Percentiles rank a stretch among this genome's conserved stretches.
phyloP scores from a whole-genome alignment of 495 filamentous ascomycete genomes.

The Amniculicola lignicola region DNA sequence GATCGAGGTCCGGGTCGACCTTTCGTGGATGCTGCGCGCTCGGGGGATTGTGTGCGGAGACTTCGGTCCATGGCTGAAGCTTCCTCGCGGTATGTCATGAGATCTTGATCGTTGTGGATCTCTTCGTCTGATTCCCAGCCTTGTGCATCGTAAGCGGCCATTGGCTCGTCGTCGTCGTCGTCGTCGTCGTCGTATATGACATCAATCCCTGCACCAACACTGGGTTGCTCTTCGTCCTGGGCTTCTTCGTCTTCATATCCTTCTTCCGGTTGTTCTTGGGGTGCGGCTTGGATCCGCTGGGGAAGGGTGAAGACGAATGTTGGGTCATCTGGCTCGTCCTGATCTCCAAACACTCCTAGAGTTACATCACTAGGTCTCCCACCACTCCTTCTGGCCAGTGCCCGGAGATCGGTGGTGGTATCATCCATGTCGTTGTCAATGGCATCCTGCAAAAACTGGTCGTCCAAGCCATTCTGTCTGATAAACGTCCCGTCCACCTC shows the following conservation, averaged over 20 bases:
- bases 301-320: constrained; percentile 35
- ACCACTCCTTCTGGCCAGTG: constrained; percentile 29
- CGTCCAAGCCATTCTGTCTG: constrained; percentile 28
- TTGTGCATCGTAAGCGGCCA: background rate
- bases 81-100: constrained; percentile 31
- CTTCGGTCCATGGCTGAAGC: constrained; percentile 31
- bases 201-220: background rate
- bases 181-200: constrained; percentile 16
- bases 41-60: constrained; percentile 14
- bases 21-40: constrained; percentile 30
- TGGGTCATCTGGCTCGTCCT: constrained; percentile 32
- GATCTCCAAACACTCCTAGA: constrained; percentile 23
- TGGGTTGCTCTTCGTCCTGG: constrained; percentile 39
- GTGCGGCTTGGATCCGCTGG: constrained; percentile 16
- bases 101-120: constrained; percentile 14
- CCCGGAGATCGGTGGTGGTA: constrained; percentile 34
- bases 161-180: constrained; percentile 26
- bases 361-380: constrained; percentile 30
- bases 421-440: constrained; percentile 47
- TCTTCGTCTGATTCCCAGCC: constrained; percentile 27
- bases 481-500: constrained; percentile 47
- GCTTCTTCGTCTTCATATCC: constrained; percentile 34
- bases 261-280: constrained; percentile 37
- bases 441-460: constrained; percentile 39
- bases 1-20: constrained; percentile 38